These are phyloP conservation scores for Haplosporangium sp. DNA, from an alignment of 371 early-diverging fungal genomes.

Conservation along the genomic window DNA sequence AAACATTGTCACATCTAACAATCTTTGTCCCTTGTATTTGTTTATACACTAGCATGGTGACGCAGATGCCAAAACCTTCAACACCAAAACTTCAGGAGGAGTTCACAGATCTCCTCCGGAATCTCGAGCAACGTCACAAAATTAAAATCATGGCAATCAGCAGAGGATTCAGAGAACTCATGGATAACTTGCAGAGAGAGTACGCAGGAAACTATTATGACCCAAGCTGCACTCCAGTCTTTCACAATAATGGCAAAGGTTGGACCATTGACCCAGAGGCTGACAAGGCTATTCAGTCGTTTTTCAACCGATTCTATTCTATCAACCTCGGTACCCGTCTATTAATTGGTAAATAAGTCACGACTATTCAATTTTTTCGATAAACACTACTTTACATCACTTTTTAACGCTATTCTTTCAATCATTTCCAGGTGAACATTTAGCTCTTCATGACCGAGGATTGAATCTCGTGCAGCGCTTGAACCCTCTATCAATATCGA, in stretches of 20 bases:
- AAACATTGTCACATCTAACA: neutral
- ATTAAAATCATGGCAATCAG: conserved; percentile 54
- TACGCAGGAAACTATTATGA: conserved; percentile 13
- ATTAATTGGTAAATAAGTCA: conserved; percentile 28
- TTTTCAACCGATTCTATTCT: conserved; percentile 51
- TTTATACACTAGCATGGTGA: conserved; percentile 35
- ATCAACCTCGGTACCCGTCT: conserved; percentile 52
- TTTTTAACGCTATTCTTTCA: neutral
- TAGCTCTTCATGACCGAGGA: conserved; percentile 67
- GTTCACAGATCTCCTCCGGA: conserved; percentile 43
- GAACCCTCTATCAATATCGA: conserved; percentile 70
- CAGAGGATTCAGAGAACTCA: conserved; percentile 43
- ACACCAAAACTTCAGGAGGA: conserved; percentile 51
- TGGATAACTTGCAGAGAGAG: conserved; percentile 29
- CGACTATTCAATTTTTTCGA: neutral
- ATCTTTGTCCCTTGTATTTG: neutral
- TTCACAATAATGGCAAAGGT: conserved; percentile 33
- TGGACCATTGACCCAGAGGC: conserved; percentile 44
- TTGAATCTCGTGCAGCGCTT: conserved; percentile 70
- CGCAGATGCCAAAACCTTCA: conserved; percentile 55
- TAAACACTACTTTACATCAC: neutral
- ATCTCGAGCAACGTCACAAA: conserved; percentile 51
- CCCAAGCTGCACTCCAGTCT: conserved; percentile 14
- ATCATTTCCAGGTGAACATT: conserved; percentile 66
- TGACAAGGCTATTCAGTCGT: conserved; percentile 46